These are phyloP conservation scores for Santalum album DNA, from an alignment of 164 flowering plant species.

Conservation along the genomic window DNA sequence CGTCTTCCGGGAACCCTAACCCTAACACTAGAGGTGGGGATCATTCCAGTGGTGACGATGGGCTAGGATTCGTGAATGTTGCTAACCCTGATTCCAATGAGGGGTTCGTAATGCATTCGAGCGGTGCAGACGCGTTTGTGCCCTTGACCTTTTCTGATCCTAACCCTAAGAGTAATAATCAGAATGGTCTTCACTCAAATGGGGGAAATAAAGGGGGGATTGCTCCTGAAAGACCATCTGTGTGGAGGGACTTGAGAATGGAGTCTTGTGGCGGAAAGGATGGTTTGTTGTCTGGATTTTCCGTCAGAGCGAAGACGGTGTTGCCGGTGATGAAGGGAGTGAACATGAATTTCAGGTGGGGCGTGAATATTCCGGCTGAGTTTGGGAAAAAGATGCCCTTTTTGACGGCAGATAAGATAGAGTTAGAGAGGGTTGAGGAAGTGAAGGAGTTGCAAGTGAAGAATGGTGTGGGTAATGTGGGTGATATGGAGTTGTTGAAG, in stretches of 20 bases:
- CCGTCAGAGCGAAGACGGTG: conserved; percentile 41
- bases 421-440: conserved; percentile 53
- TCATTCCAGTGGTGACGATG: background rate
- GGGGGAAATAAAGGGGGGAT: too few species aligned
- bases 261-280: conserved; percentile 16
- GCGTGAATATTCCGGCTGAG: conserved; percentile 43
- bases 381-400: conserved; percentile 33
- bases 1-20: background rate
- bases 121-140: conserved; percentile 6
- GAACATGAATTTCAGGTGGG: conserved; percentile 52
- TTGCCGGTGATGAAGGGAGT: conserved; percentile 44
- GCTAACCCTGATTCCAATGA: conserved; percentile 14
- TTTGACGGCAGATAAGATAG: conserved; percentile 63
- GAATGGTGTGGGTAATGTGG: conserved; percentile 11
- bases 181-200: conserved; percentile 1
- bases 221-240: conserved; percentile 19
- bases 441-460: conserved; percentile 18
- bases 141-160: background rate
- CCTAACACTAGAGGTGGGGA: conserved; percentile 7
- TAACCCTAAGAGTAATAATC: conserved; percentile 1
- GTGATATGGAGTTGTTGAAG: conserved; percentile 41
- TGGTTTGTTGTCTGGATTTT: conserved; percentile 40
- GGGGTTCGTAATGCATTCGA: background rate
- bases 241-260: conserved; percentile 16
- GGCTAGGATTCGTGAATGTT: background rate